Conservation (phyloP, 2,329 filamentous ascomycete species). For the Furcasterigmium sp. region DNA sequence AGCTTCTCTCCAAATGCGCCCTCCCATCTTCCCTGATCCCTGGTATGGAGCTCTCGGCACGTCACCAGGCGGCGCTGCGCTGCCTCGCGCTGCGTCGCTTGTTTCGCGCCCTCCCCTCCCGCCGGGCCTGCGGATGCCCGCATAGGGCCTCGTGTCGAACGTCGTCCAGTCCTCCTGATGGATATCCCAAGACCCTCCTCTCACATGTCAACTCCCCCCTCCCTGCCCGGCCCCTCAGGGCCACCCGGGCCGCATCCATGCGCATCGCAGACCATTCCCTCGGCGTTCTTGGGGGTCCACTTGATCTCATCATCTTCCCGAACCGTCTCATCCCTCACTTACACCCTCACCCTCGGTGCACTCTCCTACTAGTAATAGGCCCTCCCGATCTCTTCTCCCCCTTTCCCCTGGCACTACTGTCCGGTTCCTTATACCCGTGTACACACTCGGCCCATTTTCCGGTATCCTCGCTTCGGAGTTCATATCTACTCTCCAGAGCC, state of each 20-base stretch:
- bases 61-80: too few species aligned
- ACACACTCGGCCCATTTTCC: conserved; percentile 5
- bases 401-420: background rate
- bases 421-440: conserved; percentile 6
- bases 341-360: background rate
- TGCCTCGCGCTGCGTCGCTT: background rate
- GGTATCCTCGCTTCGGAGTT: background rate
- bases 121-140: background rate
- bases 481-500: background rate
- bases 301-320: conserved; percentile 8
- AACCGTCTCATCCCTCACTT: background rate
- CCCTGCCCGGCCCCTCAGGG: background rate
- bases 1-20: too few species aligned
- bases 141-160: too few species aligned
- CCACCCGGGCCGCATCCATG: background rate
- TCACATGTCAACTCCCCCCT: background rate
- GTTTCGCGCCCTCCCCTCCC: background rate
- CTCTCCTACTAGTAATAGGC: background rate
- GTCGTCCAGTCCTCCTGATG: background rate
- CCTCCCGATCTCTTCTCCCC: background rate
- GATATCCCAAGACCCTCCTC: background rate
- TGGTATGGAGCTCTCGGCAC: too few species aligned
- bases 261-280: conserved; percentile 5
- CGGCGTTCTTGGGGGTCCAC: conserved; percentile 10
- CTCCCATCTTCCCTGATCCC: too few species aligned